Evolutionary conservation across 1,284 basidiomycete genomes (phyloP), one percentile per base, ranked within the genome.

Genomic region (Tilletia setariae): DNA sequence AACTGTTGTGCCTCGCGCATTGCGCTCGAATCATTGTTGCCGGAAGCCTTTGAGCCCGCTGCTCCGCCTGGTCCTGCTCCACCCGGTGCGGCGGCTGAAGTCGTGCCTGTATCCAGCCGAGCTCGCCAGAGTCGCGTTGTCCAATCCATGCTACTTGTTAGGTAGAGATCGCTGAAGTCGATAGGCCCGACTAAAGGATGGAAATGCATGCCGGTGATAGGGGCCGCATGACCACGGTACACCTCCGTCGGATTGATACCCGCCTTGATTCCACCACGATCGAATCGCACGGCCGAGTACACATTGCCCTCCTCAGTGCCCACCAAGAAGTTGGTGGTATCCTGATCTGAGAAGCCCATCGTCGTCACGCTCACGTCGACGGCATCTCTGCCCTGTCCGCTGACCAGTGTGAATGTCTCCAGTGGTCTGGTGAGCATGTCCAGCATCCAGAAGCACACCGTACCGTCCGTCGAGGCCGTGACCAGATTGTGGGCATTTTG

Each of bases 401-500:
- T 71, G 46, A 75, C 32, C 42, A 82, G 71, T 62, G 75, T 68
- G 28, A 81, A 51, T 21, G 74, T 72, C 61, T 81, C 79, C n/a
- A 76, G 76, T 2, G 96, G 96, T 79, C 94, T 91, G 1, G 94
- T 93, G 42, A 99, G 88, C 94, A 98, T 97, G 84, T 99, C 96
- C 1, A 97, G 90, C 46, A 95, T 86, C 96, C 96, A 99, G 79
- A 91, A 92, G 83, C 96, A 98, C 2, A 98, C 91, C 25, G 90
- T 90, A 0, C 96, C 96, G 82, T 99, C 96, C 1, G 94, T 97
- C 73, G 91, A 94, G 73, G 91, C 93, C 19, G 93, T 93, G 68
- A 98, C 92, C 67, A 99, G 85, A 79, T 95, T 96, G 83, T 98
- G 94, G 3, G 96, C 96, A 81, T 98, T 97, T 82, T 97, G 94